These are phyloP conservation scores for Ambrosiella beaveri DNA, from an alignment of 2,329 filamentous ascomycete genomes.

Conservation along the genomic window DNA sequence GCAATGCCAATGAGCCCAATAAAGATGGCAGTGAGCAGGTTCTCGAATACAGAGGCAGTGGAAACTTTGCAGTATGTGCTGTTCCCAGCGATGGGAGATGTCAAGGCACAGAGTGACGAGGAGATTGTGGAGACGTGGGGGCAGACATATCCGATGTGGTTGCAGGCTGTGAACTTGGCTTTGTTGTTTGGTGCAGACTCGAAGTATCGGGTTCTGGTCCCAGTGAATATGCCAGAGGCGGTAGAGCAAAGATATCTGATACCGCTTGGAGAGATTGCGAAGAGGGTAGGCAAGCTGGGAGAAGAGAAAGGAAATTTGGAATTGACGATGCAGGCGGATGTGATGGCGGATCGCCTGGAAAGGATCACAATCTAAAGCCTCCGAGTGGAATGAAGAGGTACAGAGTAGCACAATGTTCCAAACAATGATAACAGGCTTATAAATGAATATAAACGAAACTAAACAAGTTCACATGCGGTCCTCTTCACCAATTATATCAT, in stretches of 20 bases:
- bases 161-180: conserved; percentile 44
- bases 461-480: no score
- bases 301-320: conserved; percentile 20
- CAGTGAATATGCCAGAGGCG: conserved; percentile 37
- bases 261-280: conserved; percentile 31
- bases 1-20: conserved; percentile 16
- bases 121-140: conserved; percentile 34
- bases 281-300: conserved; percentile 20
- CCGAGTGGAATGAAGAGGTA: no score
- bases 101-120: conserved; percentile 23
- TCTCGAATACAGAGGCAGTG: conserved; percentile 36
- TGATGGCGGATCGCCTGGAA: conserved; percentile 27
- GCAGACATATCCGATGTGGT: conserved; percentile 35
- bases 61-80: conserved; percentile 43
- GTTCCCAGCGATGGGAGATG: conserved; percentile 37
- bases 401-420: no score
- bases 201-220: conserved; percentile 25
- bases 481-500: no score
- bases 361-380: conserved; percentile 19
- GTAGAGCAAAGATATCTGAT: conserved; percentile 41
- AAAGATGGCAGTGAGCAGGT: conserved; percentile 20
- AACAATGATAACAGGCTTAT: no score
- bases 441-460: no score
- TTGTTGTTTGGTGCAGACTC: conserved; percentile 22
- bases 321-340: conserved; percentile 23